Percentiles rank a stretch among this genome's conserved stretches.
phyloP scores from a whole-genome alignment of 805 yeast genomes.

The Helenozyma rhizophorensis region DNA sequence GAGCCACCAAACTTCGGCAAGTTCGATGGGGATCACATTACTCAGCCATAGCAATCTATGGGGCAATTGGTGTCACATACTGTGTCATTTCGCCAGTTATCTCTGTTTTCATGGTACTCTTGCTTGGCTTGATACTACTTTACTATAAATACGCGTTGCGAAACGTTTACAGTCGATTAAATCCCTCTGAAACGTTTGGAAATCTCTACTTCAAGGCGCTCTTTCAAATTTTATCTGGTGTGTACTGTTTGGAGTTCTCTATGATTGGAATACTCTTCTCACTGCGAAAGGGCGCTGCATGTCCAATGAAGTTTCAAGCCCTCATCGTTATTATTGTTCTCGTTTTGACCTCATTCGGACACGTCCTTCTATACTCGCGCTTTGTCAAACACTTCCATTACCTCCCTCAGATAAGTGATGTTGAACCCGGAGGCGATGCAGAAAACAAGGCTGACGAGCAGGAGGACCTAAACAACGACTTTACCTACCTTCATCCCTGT shows the following conservation, averaged over 20 bases:
- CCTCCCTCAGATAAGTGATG: slow-evolving; percentile 20
- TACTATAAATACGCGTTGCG: slow-evolving; percentile 70
- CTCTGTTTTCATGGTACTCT: slow-evolving; percentile 56
- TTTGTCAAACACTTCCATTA: slow-evolving; percentile 29
- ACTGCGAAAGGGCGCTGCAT: slow-evolving; percentile 46
- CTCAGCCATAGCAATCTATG: slow-evolving; percentile 73
- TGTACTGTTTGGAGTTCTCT: slow-evolving; percentile 77
- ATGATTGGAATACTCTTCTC: slow-evolving; percentile 71
- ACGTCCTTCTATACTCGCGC: slow-evolving; percentile 45
- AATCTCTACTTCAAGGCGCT: slow-evolving; percentile 69
- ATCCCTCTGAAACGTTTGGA: slow-evolving; percentile 65
- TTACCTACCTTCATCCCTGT: slow-evolving; percentile 35
- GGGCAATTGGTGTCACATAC: slow-evolving; percentile 74
- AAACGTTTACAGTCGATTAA: slow-evolving; percentile 48
- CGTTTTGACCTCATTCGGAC: slow-evolving; percentile 52
- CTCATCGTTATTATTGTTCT: slow-evolving; percentile 50
- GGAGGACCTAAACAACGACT: too few species aligned
- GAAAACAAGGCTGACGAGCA: too few species aligned
- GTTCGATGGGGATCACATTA: slow-evolving; percentile 75
- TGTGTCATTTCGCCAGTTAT: slow-evolving; percentile 78
- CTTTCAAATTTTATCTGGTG: slow-evolving; percentile 72
- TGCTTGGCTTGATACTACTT: slow-evolving; percentile 45
- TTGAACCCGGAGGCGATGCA: neutral
- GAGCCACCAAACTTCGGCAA: slow-evolving; percentile 41
- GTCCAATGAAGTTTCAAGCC: slow-evolving; percentile 45